Conservation (phyloP, 148 eudicot genomes). For the Rhododendron ovatum region DNA sequence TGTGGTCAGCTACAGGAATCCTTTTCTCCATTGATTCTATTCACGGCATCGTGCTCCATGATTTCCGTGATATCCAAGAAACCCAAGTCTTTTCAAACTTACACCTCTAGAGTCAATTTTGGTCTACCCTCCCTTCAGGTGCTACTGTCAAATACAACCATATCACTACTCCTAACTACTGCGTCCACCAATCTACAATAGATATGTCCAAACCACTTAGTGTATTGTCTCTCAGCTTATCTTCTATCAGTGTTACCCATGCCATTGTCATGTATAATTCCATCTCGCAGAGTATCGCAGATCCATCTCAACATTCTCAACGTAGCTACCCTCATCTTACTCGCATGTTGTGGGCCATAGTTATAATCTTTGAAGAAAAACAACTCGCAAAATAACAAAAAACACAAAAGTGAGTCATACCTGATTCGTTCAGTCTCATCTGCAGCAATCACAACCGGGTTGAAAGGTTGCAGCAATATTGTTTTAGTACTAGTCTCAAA, state of each 20-base stretch:
- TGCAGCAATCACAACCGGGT: constrained; percentile 80
- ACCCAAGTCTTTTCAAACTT: background rate
- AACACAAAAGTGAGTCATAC: constrained; percentile 22
- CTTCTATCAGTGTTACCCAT: background rate
- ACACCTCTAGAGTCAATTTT: background rate
- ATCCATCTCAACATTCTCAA: background rate
- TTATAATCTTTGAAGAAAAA: background rate
- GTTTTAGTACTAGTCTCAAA: constrained; percentile 74
- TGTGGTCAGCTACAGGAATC: background rate
- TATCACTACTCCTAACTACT: background rate
- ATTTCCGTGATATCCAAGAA: background rate
- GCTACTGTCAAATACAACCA: background rate
- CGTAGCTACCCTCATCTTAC: background rate
- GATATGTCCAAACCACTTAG: background rate
- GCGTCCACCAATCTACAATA: background rate
- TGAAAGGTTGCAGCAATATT: constrained; percentile 72
- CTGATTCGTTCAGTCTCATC: constrained; percentile 86
- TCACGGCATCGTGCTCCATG: background rate
- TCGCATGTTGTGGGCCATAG: background rate
- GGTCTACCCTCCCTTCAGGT: background rate
- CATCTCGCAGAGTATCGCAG: background rate
- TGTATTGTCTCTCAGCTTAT: background rate
- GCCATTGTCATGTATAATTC: background rate
- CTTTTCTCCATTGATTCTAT: background rate
- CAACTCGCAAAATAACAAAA: background rate